phyloP scores from a whole-genome alignment of 2,329 filamentous ascomycete species.

The Fusarium tricinctum region DNA sequence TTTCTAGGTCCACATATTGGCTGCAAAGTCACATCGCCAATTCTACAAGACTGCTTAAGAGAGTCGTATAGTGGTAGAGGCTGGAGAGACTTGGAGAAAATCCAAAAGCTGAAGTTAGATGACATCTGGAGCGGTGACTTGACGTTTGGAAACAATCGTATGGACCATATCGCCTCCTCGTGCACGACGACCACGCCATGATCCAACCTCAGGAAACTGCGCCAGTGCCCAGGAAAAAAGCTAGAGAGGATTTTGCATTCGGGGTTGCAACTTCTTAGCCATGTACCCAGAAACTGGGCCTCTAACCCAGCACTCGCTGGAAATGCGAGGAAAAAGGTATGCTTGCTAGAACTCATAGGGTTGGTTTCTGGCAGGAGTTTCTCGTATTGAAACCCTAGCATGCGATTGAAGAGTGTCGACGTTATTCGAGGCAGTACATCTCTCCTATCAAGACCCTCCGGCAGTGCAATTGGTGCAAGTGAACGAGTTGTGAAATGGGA shows the following conservation, averaged over 20 bases:
- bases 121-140: constrained; percentile 51
- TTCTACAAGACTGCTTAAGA: constrained; percentile 3
- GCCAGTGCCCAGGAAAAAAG: constrained; percentile 62
- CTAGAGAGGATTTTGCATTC: constrained; percentile 60
- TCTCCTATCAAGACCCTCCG: constrained; percentile 4
- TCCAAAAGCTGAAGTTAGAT: constrained; percentile 56
- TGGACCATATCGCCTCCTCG: constrained; percentile 56
- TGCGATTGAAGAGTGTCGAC: constrained; percentile 46
- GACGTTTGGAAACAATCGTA: constrained; percentile 59
- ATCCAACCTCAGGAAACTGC: constrained; percentile 55
- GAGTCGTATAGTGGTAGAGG: constrained; percentile 32
- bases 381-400: constrained; percentile 54
- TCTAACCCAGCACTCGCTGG: constrained; percentile 56
- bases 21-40: constrained; percentile 48
- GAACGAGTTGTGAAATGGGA: constrained; percentile 35
- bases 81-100: constrained; percentile 55
- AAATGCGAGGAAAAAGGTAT: constrained; percentile 64
- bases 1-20: constrained; percentile 52
- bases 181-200: constrained; percentile 61
- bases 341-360: constrained; percentile 38
- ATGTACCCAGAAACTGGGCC: constrained; percentile 58
- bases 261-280: constrained; percentile 59
- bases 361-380: constrained; percentile 46
- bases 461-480: constrained; percentile 46
- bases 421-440: constrained; percentile 36